Base-by-base conservation (phyloP, 169 alveolate species). In the Eimeria acervulina region DNA sequence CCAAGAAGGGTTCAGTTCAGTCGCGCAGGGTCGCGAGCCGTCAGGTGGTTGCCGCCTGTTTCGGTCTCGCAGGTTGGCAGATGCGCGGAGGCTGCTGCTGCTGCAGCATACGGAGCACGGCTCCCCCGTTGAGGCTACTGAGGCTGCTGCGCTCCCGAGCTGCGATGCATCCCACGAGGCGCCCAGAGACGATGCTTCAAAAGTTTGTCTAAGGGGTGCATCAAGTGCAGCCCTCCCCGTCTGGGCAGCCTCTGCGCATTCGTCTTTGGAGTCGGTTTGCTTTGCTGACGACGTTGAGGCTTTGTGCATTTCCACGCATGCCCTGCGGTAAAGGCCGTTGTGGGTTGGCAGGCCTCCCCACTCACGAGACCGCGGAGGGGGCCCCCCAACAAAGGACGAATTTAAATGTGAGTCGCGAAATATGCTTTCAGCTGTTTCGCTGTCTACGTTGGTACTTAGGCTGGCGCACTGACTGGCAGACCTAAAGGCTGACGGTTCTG, bases 391-490 rank as follows among this genome's bases (percentile, higher is more conserved):
- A 17, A 63, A n/a, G 5, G 74, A 63, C 7, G 74, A 21, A n/a
- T 63, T 63, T 15, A 36, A 26, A n/a, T n/a, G 5, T 12, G 33
- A 26, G 5, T 33, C 40, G 36, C 74, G 36, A 63, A 63, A 6
- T 17, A 63, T 63, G 13, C 26, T 63, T 7, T 72, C 84, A 8
- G 84, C 55, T 6, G 51, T 33, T 10, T 72, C 84, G 51, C 51
- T 72, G 84, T 23, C 51, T 17, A 72, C 31, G n/a, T 72, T 19
- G 84, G 52, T 31, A 52, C 84, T 72, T 26, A 13, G 17, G 84
- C 84, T 72, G 52, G 84, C 51, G n/a, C 84, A 40, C 31, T 72
- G 51, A 6, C 84, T 36, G 31, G 84, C 52, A 12, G 84, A 21
- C n/a, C 40, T 38, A 4, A 26, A 4, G 51, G 84, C 44, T n/a